Base-by-base conservation (phyloP, 2,329 filamentous ascomycete species). In the Pseudogymnoascus sp. region DNA sequence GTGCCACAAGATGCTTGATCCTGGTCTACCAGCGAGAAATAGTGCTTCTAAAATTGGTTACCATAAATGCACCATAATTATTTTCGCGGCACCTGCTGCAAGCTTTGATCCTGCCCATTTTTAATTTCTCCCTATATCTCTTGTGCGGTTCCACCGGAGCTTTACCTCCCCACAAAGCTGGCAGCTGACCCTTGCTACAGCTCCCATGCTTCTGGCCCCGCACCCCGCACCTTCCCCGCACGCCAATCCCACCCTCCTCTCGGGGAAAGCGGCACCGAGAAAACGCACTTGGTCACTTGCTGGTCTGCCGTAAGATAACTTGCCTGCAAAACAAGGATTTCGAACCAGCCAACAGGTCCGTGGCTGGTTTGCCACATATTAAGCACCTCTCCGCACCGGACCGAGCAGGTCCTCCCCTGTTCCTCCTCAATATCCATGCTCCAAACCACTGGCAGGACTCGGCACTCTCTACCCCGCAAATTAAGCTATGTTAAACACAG, bases 201-300 rank as follows among this genome's bases (percentile, higher is more conserved):
- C 26, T 33, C n/a, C 49, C 49, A 55, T 55, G 49, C 14, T 33
- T 55, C 29, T 19, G 11, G n/a, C 49, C 49, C 49, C 29, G 26
- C 29, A 55, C 49, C 29, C 26, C 29, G 29, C 49, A 19, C 2
- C 29, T 55, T 19, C 49, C 49, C 49, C 49, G 49, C 49, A 55
- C 29, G 29, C 29, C 29, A 19, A 19, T 19, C n/a, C n/a, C 4
- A 19, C n/a, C 2, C n/a, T 33, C 29, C 12, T 33, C n/a, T 55
- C 49, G 49, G 49, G 49, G 49, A 55, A 55, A 26, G 49, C 49
- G 49, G 49, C 26, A 31, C 49, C 49, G 49, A 55, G 49, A 55
- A 31, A 55, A 55, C 12, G 29, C 10, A 4, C 26, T 6, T 55
- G 45, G 45, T 19, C 45, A 5, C 10, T 19, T 31, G n/a, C n/a